Percentiles rank a stretch among this genome's conserved stretches.
These are phyloP conservation scores for Salvia miltiorrhiza DNA, from an alignment of 257 asterid genomes.

Conservation along the genomic window DNA sequence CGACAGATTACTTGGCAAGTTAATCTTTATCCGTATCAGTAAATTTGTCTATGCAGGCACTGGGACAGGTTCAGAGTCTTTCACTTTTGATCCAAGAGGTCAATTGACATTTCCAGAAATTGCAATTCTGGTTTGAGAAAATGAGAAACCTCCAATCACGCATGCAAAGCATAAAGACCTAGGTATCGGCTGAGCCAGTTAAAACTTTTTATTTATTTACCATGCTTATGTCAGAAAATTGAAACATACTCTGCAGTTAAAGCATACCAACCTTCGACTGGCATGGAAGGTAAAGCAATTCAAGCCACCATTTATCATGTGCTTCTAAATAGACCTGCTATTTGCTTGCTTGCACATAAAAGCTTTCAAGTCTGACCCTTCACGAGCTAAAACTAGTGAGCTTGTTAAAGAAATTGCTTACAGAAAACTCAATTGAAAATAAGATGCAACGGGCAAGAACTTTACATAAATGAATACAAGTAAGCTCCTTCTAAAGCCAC, in stretches of 20 bases:
- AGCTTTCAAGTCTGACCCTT: conserved; percentile 87
- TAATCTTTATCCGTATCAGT: conserved; percentile 51
- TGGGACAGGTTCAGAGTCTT: conserved; percentile 37
- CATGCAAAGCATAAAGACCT: conserved; percentile 19
- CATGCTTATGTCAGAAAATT: neutral
- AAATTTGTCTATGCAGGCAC: conserved; percentile 46
- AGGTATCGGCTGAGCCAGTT: neutral
- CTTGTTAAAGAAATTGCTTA: conserved; percentile 46
- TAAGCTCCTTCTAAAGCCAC: neutral
- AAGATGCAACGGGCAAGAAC: conserved; percentile 12
- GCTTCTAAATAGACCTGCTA: conserved; percentile 62
- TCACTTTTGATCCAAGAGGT: conserved; percentile 56
- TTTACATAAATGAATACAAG: neutral
- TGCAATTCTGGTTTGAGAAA: conserved; percentile 70
- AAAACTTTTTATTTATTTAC: neutral
- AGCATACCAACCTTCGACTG: conserved; percentile 92
- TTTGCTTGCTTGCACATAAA: conserved; percentile 70
- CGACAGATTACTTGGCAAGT: conserved; percentile 66
- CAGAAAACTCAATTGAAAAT: neutral
- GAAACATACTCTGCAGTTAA: conserved; percentile 8
- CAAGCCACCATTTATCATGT: conserved; percentile 75
- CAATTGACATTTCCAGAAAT: conserved; percentile 64
- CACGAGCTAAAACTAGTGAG: conserved; percentile 92
- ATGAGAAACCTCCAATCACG: conserved; percentile 76
- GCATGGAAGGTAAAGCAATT: too few relatives aligned